These are phyloP conservation scores for Brassica juncea DNA, from an alignment of 345 rosid genomes.

Conservation along the genomic window DNA sequence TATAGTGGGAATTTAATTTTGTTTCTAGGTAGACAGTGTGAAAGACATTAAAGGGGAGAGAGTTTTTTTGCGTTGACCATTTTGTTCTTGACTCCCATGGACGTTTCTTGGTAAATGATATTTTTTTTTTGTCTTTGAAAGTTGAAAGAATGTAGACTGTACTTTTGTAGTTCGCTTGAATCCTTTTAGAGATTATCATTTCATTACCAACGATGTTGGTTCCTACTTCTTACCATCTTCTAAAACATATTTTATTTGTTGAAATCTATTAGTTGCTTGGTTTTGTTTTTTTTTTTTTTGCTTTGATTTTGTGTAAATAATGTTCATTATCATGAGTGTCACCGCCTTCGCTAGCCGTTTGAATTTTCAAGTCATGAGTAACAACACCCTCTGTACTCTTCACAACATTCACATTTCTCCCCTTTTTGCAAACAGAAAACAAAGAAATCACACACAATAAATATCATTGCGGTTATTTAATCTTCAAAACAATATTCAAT, in stretches of 20 bases:
- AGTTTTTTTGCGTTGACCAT: conserved; percentile 21
- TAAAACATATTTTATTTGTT: background rate
- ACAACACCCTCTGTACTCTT: conserved; percentile 26
- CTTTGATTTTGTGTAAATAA: conserved; percentile 27
- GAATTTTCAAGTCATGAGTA: conserved; percentile 20
- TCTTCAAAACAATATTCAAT: background rate
- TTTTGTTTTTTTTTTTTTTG: background rate
- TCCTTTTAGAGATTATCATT: conserved; percentile 15
- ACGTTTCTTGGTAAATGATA: background rate
- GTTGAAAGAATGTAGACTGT: background rate
- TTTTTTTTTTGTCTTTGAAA: background rate
- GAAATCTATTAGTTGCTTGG: background rate
- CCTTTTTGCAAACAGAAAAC: background rate
- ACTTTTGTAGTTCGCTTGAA: conserved; percentile 13
- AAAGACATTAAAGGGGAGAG: conserved; percentile 21
- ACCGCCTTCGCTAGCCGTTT: conserved; percentile 14
- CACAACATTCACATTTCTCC: conserved; percentile 10
- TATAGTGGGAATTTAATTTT: conserved; percentile 53
- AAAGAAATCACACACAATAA: background rate
- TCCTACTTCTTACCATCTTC: conserved; percentile 11
- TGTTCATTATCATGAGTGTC: conserved; percentile 21
- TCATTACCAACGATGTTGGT: conserved; percentile 19
- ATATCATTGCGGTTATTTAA: background rate
- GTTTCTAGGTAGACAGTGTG: conserved; percentile 30
- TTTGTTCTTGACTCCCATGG: conserved; percentile 19